Base-by-base conservation (phyloP, 2,329 filamentous ascomycete species). In the Aspergillus viridinutans region DNA sequence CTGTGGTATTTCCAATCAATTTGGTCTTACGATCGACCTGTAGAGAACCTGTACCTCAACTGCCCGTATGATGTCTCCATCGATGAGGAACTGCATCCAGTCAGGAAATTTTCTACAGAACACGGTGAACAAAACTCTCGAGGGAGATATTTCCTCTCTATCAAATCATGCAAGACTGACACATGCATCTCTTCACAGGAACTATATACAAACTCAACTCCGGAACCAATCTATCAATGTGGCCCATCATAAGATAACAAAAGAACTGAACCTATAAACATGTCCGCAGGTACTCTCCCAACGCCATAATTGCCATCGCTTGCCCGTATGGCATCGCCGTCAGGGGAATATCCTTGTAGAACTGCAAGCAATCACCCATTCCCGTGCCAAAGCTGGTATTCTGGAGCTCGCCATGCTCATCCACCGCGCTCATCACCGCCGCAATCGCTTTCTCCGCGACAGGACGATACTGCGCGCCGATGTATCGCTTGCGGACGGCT, bases 321-420 rank as follows among this genome's bases (percentile, higher is more conserved):
- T 92, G 90, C 0, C 90, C 90, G 65, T 92, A 92, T 6, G 89
- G 90, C 90, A 92, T 93, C 64, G 86, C 88, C 2, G 90, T 93
- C 59, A 87, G 74, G 1, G 85, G 81, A 57, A 93, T 92, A 61
- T 90, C 83, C 72, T 88, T 87, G 68, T 93, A 92, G 71, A 90
- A 88, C 74, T 92, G 83, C 68, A 92, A 71, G 56, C 82, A 81
- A 61, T 84, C 79, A 0, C 90, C 90, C 88, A 93, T 92, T 0
- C 80, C 87, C 0, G 90, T 93, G 0, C 90, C 90, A 67, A 92
- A 93, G 62, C 87, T 90, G 1, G 87, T 88, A 67, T 91, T 85
- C 50, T 82, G 76, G 67, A 93, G 73, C 74, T 92, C 90, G 1
- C 90, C 90, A 57, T 85, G 79, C 0, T 76, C 73, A 63, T 83